Evolutionary conservation across 305 asterid genomes (phyloP).

Genomic region (Fraxinus albicans): DNA sequence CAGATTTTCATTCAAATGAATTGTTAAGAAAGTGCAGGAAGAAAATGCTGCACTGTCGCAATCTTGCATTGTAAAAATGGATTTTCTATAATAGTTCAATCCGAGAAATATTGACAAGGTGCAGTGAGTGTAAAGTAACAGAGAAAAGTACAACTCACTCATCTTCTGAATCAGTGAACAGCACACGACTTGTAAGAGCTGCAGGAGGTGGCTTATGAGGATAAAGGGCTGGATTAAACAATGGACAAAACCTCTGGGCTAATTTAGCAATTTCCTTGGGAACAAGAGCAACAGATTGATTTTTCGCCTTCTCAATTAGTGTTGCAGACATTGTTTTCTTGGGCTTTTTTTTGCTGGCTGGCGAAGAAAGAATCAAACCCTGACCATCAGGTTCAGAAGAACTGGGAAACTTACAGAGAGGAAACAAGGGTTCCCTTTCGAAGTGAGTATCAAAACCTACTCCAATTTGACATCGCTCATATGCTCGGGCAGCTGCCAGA

Average conservation of each 20-base stretch:
- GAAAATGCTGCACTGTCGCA: slow-evolving; percentile 11
- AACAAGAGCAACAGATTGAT: slow-evolving; percentile 72
- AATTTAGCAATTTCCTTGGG: slow-evolving; percentile 80
- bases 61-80: slow-evolving; percentile 12
- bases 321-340: slow-evolving; percentile 85
- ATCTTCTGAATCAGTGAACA: slow-evolving; percentile 95
- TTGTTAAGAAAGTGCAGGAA: slow-evolving; percentile 2
- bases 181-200: slow-evolving; percentile 75
- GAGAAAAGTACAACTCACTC: slow-evolving; percentile 76
- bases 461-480: slow-evolving; percentile 49
- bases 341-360: slow-evolving; percentile 39
- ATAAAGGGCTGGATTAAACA: slow-evolving; percentile 86
- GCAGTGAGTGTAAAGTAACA: slow-evolving; percentile 27
- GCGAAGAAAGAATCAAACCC: slow-evolving; percentile 33
- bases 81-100: neutral
- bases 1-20: neutral
- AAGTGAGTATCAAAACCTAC: slow-evolving; percentile 43
- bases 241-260: slow-evolving; percentile 77
- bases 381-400: slow-evolving; percentile 52
- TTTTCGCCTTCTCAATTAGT: slow-evolving; percentile 79
- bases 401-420: slow-evolving; percentile 41
- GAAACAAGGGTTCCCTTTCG: slow-evolving; percentile 79
- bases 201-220: slow-evolving; percentile 93
- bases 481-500: slow-evolving; percentile 62
- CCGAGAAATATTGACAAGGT: slow-evolving; percentile 18